A percentile compares a stretch with the other conserved stretches of the same genome.
Evolutionary conservation across 805 yeast genomes (phyloP).

Genomic region (Schizosaccharomyces japonicus): DNA sequence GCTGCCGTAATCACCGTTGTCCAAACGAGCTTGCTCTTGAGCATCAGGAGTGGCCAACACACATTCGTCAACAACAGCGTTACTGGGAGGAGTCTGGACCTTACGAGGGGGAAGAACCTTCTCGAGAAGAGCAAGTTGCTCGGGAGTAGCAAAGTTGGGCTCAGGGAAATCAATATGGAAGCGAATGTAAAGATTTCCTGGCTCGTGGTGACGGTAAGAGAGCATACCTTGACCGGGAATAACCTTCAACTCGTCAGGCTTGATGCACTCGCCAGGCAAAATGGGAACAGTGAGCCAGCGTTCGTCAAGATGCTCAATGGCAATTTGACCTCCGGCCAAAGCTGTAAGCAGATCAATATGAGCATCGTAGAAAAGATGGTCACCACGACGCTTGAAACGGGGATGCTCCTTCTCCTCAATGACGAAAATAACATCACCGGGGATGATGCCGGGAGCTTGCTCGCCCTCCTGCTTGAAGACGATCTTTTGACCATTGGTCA

Average conservation of each 20-base stretch:
- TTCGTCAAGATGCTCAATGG: slow-evolving; percentile 73
- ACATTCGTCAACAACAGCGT: slow-evolving; percentile 61
- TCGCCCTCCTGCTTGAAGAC: slow-evolving; percentile 91
- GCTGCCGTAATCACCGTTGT: slow-evolving; percentile 7
- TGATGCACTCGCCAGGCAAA: slow-evolving; percentile 75
- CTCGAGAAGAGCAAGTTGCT: slow-evolving; percentile 51
- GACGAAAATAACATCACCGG: slow-evolving; percentile 89
- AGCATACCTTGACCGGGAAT: slow-evolving; percentile 96
- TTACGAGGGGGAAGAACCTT: slow-evolving; percentile 57
- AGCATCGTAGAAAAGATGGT: slow-evolving; percentile 63
- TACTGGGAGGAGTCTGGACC: slow-evolving; percentile 35
- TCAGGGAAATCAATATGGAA: slow-evolving; percentile 78
- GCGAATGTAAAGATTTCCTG: slow-evolving; percentile 66
- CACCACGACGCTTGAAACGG: slow-evolving; percentile 63
- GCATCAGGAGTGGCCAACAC: slow-evolving; percentile 47
- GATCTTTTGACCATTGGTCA: slow-evolving; percentile 79
- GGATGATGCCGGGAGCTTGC: slow-evolving; percentile 79
- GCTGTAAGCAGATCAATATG: slow-evolving; percentile 85
- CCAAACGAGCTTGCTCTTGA: slow-evolving; percentile 25
- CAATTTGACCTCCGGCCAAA: slow-evolving; percentile 82
- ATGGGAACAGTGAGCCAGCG: slow-evolving; percentile 67
- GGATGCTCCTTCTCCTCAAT: slow-evolving; percentile 77
- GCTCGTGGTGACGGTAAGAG: slow-evolving; percentile 61
- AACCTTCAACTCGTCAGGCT: slow-evolving; percentile 63
- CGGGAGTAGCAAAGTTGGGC: slow-evolving; percentile 39